Evolutionary conservation across 768 basidiomycete genomes (phyloP), one percentile per base, ranked within the genome.

Genomic region (Psilocybe tampanensis): DNA sequence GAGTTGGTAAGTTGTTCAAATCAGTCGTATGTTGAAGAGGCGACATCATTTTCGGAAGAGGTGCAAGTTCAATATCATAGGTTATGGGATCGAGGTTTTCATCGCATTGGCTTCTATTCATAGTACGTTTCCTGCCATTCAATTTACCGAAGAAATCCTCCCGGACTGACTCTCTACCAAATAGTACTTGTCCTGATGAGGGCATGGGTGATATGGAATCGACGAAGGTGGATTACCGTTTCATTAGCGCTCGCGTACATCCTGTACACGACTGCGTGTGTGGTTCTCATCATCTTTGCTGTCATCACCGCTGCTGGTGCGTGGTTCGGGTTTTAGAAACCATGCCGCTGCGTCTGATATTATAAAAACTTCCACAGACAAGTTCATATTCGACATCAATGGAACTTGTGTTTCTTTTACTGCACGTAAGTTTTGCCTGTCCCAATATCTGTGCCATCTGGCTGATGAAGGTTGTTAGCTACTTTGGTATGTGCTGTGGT

Each of bases 131-230:
- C 17, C 8, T 1, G 43, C 17, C 21, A 33, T 23, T 34, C 8
- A 7, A 18, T 47, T 3, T 12, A 6, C 22, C 44, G n/a, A 23
- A 15, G 9, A 11, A 45, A 11, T 24, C 21, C 48, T 52, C 4
- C 44, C 6, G 36, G 18, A 2, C 26, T 43, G 18, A 56, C 17
- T 6, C 43, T 24, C 2, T n/a, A 33, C 42, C 29, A n/a, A 17
- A 9, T 32, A 64, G 62, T 64, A 21, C 29, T 64, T 13, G 59
- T 64, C 26, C 44, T 64, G n/a, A 22, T 60, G 12, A 56, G 62
- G 1, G 51, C 62, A n/a, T 61, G 62, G 59, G 60, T 49, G 7
- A 53, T 64, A 21, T 64, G 62, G 48, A 53, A 51, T n/a, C 47
- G 57, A 32, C 56, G 33, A 17, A 32, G 29, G 18, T 54, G 55